These are phyloP conservation scores for Wickerhamiella infanticola DNA, from an alignment of 1,139 yeast species.

Conservation along the genomic window DNA sequence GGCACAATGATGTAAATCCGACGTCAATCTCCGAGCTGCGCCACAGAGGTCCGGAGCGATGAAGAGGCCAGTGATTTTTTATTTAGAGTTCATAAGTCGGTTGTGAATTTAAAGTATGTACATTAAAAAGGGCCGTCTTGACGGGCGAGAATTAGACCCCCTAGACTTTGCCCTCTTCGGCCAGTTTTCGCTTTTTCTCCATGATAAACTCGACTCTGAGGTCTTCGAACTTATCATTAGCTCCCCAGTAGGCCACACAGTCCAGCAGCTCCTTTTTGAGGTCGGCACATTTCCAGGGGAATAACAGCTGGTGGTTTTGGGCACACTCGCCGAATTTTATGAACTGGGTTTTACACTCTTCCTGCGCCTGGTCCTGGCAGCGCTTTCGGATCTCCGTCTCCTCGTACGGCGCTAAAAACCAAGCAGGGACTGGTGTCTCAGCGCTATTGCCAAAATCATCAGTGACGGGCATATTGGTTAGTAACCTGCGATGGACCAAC, in stretches of 20 bases:
- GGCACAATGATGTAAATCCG: not conserved
- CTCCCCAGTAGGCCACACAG: constrained; percentile 55
- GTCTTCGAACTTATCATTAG: constrained; percentile 46
- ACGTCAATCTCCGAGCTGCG: too few species aligned
- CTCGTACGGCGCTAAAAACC: constrained; percentile 79
- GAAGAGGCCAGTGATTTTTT: not conserved
- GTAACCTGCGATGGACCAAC: not conserved
- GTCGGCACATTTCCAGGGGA: constrained; percentile 39
- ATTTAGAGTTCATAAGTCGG: not conserved
- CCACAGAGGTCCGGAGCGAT: too few species aligned
- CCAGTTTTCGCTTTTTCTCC: constrained; percentile 11
- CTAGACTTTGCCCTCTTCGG: constrained; percentile 9
- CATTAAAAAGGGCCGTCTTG: not conserved
- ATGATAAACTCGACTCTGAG: constrained; percentile 38
- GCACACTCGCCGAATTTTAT: constrained; percentile 41
- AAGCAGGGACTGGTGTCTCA: constrained; percentile 21
- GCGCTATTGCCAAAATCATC: constrained; percentile 1
- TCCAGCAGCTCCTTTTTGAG: constrained; percentile 51
- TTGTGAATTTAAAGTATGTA: not conserved
- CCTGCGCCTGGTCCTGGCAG: constrained; percentile 63
- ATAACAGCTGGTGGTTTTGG: constrained; percentile 35
- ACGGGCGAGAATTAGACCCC: not conserved
- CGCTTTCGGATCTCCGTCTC: constrained; percentile 67
- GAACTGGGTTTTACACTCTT: constrained; percentile 53
- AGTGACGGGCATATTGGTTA: not conserved